Base-by-base conservation (phyloP, 2,329 filamentous ascomycete genomes). In the Penicillium psychrosexuale region DNA sequence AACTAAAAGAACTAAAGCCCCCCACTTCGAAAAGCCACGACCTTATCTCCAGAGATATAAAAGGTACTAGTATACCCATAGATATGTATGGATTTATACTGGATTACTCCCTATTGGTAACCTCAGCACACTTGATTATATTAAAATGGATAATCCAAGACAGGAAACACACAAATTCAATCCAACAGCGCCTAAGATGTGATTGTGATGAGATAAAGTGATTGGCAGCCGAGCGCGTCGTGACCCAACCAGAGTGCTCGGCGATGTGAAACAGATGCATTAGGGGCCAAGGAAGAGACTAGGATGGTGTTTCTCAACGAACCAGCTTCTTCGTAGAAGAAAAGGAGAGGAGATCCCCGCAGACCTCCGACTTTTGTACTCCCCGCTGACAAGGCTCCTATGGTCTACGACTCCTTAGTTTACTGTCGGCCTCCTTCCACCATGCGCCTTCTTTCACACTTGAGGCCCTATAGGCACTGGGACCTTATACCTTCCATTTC, bases 191-290 rank as follows among this genome's bases (percentile, higher is more conserved):
- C n/a, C 5, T 38, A 47, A 31, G 8, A 24, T 57, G 58, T 57
- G 58, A 59, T 59, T 64, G 63, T 65, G 63, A 65, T 52, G 50
- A 19, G 24, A 54, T 9, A 57, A 56, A 42, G 36, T 52, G 61
- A 51, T 51, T 49, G 51, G 51, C 50, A 53, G 53, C 58, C 59
- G 61, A 55, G 63, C 59, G 60, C 59, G 57, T 57, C 45, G 28
- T 37, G 43, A 31, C n/a, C 63, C 63, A 65, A 65, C 59, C 60
- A 65, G 51, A 48, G 30, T 28, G 8, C 40, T 24, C 17, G 22
- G 40, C 45, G 33, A 59, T 59, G 63, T 64, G 63, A 65, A 65
- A 53, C 28, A 56, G 57, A 56, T 65, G 63, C 62, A 65, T 59
- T 65, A 63, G 63, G 50, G 54, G 47, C 49, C 49, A 45, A 53